Evolutionary conservation across 2,329 filamentous ascomycete species (phyloP), one percentile per base, ranked within the genome.

Genomic region (Penicillium freii): DNA sequence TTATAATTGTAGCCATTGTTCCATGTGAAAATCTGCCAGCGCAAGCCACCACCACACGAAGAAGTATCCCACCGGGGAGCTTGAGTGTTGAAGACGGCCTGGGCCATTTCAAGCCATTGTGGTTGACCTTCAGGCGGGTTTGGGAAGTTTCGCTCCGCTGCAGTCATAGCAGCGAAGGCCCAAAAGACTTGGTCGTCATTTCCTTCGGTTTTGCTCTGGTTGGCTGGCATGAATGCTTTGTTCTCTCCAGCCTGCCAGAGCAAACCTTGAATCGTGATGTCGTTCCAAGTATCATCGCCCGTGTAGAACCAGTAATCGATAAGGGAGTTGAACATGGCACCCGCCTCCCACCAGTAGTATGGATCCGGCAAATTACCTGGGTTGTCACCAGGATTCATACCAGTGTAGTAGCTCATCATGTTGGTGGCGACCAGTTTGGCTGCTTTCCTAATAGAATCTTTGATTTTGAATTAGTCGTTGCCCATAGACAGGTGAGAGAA

Each of bases 41-140:
- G 63, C 63, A 96, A 75, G 10, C 91, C 91, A 49, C 91, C 91
- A 46, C 77, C 79, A 72, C 91, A 96, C 0, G 79, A 80, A 0
- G 75, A 67, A 2, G 75, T 77, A 64, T 94, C 87, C 88, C 90
- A 93, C 23, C 90, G 84, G 21, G 75, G 74, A 2, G 84, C 85
- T 68, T 91, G 91, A 50, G 88, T 86, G 76, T 93, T 91, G 74
- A 93, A 95, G 2, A 91, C 88, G 11, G 87, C 88, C 72, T 92
- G 88, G 0, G 84, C 87, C 52, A 94, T 81, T 7, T 87, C 85
- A n/a, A 94, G 81, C 89, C 89, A 96, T 60, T 88, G 86, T 0
- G 88, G 85, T 52, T 86, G 71, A 56, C 81, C 82, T 0, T 78
- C 62, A 0, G 84, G 81, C 0, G 71, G 72, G 43, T 72, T 69